A percentile compares a stretch with the other conserved stretches of the same genome.
These are phyloP conservation scores for Termitomyces sp. DNA, from an alignment of 768 basidiomycete genomes.

Conservation along the genomic window DNA sequence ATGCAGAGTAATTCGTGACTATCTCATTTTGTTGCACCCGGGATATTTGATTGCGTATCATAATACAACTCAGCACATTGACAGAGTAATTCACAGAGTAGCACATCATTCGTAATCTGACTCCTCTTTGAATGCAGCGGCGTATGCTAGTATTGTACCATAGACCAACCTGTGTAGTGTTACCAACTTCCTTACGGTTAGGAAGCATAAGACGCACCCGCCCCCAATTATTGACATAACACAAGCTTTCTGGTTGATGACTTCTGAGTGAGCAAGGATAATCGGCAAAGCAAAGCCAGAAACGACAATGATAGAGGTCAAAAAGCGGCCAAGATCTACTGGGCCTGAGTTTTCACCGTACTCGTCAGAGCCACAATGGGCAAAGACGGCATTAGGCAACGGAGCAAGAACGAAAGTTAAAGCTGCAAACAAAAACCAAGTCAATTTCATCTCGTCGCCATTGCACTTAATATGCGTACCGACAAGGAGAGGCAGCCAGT, in stretches of 20 bases:
- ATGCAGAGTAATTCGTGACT: constrained; percentile 4
- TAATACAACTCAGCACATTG: constrained; percentile 10
- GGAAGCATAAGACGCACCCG: constrained; percentile 45
- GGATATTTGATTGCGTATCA: neutral
- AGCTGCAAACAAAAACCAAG: constrained; percentile 34
- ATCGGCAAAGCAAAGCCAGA: constrained; percentile 92
- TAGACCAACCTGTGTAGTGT: constrained; percentile 62
- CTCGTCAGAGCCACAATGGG: constrained; percentile 90
- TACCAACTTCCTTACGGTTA: neutral
- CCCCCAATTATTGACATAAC: constrained; percentile 95
- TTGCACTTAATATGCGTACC: constrained; percentile 49
- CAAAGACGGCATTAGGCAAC: constrained; percentile 88
- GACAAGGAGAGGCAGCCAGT: constrained; percentile 96
- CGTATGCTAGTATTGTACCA: constrained; percentile 85
- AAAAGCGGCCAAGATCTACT: constrained; percentile 90
- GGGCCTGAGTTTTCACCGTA: constrained; percentile 70
- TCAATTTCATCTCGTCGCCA: neutral
- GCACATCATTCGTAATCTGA: constrained; percentile 68
- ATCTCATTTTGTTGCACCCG: neutral
- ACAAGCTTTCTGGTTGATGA: constrained; percentile 81
- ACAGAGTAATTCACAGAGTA: constrained; percentile 8
- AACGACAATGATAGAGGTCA: constrained; percentile 86
- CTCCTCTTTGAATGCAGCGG: constrained; percentile 75
- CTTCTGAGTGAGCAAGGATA: constrained; percentile 85
- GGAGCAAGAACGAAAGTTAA: constrained; percentile 94